Evolutionary conservation across 257 asterid species (phyloP), one percentile per base, ranked within the genome.

Genomic region (Scutellaria minor): DNA sequence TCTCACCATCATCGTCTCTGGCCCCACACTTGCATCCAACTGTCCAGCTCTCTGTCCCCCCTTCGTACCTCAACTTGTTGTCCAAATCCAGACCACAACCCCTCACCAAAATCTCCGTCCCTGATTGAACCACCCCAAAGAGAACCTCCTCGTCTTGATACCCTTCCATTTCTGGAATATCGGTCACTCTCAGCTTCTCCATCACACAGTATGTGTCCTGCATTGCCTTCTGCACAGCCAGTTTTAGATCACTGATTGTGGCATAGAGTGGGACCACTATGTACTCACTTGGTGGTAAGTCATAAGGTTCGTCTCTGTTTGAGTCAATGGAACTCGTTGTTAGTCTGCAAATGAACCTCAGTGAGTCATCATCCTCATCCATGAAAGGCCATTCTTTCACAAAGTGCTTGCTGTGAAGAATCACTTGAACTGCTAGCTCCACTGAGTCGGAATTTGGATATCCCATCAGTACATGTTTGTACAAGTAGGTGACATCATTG

Each of bases 21-120:
- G 98, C 97, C 60, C 98, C 99, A 51, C 99, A 92, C 75, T 77
- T 87, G 80, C 99, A 95, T 46, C 71, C 81, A 0, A 95, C 97
- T 0, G 81, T 88, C 98, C 98, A 95, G n/a, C 72, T 85, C 61
- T 86, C 96, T 0, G 52, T 20, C 24, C 96, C 96, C 50, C 96
- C 96, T 79, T 93, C 90, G 18, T 79, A 80, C 64, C 82, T 91
- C 87, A 86, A 66, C 6, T 79, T 86, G 1, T 75, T 83, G 6
- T 65, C 87, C 66, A 77, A 7, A 64, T 89, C 94, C 63, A 87
- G 50, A 18, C 94, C 92, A 6, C 41, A 64, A 3, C 89, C 91
- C 69, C 87, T 85, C 59, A 79, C 85, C 53, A 72, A 66, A 48
- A 93, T 75, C 78, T 87, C 92, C 64, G 72, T 42, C 3, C 97